Conservation (phyloP, 495 filamentous ascomycete species). For the Hyaloscypha bicolor region DNA sequence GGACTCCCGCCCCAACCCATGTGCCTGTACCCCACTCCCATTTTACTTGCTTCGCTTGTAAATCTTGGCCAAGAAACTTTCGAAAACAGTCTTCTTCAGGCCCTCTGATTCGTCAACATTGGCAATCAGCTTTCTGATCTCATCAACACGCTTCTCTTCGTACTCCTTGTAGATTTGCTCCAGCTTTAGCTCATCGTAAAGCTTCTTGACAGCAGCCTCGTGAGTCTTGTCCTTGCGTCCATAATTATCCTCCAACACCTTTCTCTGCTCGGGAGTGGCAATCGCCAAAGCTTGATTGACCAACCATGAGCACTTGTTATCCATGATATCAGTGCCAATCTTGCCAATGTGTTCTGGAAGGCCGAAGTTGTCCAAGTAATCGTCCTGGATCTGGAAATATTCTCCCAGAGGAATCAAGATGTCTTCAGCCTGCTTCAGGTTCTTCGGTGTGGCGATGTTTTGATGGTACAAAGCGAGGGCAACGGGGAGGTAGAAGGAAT, state of each 20-base stretch:
- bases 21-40: background rate
- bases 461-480: conserved; percentile 83
- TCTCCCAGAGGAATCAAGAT: conserved; percentile 98
- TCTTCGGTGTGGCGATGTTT: conserved; percentile 77
- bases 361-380: conserved; percentile 97
- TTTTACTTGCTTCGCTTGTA: conserved; percentile 90
- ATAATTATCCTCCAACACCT: conserved; percentile 81
- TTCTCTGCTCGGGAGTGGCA: conserved; percentile 78
- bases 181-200: conserved; percentile 83
- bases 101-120: conserved; percentile 82
- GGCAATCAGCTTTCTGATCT: conserved; percentile 73
- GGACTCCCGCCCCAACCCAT: background rate
- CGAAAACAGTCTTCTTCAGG: conserved; percentile 86
- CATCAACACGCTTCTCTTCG: conserved; percentile 79
- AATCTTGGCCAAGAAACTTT: conserved; percentile 91
- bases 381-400: conserved; percentile 99
- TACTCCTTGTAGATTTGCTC: conserved; percentile 82
- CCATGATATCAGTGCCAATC: conserved; percentile 97
- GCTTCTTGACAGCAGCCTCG: conserved; percentile 82
- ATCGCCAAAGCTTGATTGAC: conserved; percentile 88
- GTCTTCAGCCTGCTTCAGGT: conserved; percentile 81
- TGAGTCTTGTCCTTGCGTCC: conserved; percentile 80
- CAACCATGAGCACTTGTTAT: conserved; percentile 99
- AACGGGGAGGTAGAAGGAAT: conserved; percentile 98
- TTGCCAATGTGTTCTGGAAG: conserved; percentile 90